phyloP scores from a whole-genome alignment of 2,329 filamentous ascomycete species.

The Colletotrichum tropicicola region DNA sequence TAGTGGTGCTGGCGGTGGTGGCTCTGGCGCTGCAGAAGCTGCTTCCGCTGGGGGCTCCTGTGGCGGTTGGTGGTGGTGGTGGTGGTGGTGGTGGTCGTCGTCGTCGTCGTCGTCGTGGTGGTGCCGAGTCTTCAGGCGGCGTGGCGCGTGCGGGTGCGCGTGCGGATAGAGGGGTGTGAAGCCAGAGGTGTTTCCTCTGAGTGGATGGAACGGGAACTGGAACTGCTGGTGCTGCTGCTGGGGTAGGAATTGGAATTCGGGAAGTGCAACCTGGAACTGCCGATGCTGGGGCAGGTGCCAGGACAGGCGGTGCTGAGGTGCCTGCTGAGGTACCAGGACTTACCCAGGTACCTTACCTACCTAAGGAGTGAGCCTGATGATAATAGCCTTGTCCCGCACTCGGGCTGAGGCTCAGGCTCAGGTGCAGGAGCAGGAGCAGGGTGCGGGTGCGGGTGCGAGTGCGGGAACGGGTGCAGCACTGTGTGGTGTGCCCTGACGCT shows the following conservation, averaged over 20 bases:
- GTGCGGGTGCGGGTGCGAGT: conserved; percentile 5
- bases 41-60: too few relatives aligned
- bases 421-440: too few relatives aligned
- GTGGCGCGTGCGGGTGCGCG: not conserved
- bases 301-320: not conserved
- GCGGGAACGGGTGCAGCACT: too few relatives aligned
- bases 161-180: not conserved
- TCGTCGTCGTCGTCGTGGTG: not conserved
- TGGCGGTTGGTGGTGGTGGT: not conserved
- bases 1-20: not conserved
- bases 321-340: too few relatives aligned
- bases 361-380: too few relatives aligned
- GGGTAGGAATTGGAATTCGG: not conserved
- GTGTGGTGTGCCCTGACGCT: too few relatives aligned
- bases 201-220: not conserved
- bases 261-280: not conserved
- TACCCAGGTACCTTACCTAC: too few relatives aligned
- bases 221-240: not conserved
- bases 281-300: not conserved
- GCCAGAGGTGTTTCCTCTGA: too few relatives aligned
- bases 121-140: not conserved
- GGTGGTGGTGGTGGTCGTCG: not conserved
- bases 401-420: too few relatives aligned
- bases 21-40: too few relatives aligned
- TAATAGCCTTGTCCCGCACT: too few relatives aligned